Base-by-base conservation (phyloP, 2,329 filamentous ascomycete species). In the Macroventuria anomochaeta region DNA sequence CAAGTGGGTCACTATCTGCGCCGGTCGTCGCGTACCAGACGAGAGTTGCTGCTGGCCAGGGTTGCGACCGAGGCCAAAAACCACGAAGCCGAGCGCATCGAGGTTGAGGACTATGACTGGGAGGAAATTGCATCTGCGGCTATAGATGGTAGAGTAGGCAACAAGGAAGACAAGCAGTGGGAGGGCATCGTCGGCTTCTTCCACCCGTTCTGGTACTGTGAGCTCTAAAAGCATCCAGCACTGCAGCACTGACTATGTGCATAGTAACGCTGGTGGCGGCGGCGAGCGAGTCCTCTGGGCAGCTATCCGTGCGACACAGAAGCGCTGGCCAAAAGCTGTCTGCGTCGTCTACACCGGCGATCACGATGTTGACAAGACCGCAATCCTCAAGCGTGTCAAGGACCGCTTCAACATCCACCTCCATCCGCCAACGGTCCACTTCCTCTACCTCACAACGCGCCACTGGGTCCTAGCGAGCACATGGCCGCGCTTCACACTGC, bases 271-370 rank as follows among this genome's bases (percentile, higher is more conserved):
- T 43, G 95, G 95, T 49, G 95, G 95, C 23, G 95, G 95, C 56
- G 95, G 95, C 58, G 95, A 99, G 77, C 84, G 95, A 73, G 95
- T 99, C 36, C 85, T 99, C 21, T 99, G 96, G 91, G 93, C 93
- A 50, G 95, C 95, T 10, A 90, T 99, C 56, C 86, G 91, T 55
- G 91, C 93, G 33, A 97, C 91, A 2, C 95, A 97, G 76, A 84
- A 87, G 66, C 85, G 88, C 62, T 97, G 91, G 87, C 95, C 93
- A 2, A 88, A 88, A 55, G 91, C 92, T 34, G 89, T 93, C 68
- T 96, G 93, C 67, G 85, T 95, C 12, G 90, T 99, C 29, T 99
- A 99, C 72, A 99, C 95, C 0, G 95, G 95, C 44, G 95, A 99
- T 72, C 90, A 96, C 72, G 91, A 95, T 64, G 89, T 89, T 38